Base-by-base conservation (phyloP, 2,329 filamentous ascomycete genomes). In the Lomentospora prolificans region DNA sequence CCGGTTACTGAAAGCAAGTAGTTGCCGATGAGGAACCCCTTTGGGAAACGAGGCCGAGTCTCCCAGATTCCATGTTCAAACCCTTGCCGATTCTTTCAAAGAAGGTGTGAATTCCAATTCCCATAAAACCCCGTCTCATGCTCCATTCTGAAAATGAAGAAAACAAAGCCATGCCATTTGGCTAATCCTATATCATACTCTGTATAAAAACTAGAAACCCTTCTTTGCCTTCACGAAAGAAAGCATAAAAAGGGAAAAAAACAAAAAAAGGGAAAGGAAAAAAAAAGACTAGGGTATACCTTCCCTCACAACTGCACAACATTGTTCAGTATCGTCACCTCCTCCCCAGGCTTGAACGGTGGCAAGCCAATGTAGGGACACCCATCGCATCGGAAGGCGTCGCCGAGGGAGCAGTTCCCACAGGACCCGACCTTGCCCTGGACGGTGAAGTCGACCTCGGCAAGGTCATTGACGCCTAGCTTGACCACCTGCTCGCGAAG, bases 381-480 rank as follows among this genome's bases (percentile, higher is more conserved):
- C 25, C 76, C 82, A 52, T 83, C 83, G 67, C 86, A 89, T 41
- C 86, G 77, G 73, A 90, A 90, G 3, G 94, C 92, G 70, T 97
- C 92, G 53, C 94, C 94, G 14, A 99, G 78, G 27, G 90, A 87
- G 71, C 94, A 97, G 72, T 92, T 96, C 27, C 90, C 90, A 69
- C 94, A 99, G 17, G 89, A 95, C 55, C 94, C 92, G 4, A 92
- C 89, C 75, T 96, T 97, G 63, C 94, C 94, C 70, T 95, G 81
- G n/a, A 97, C 89, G 0, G 94, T 99, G 67, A 99, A 97, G 71
- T 99, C 94, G 7, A 97, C 79, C 70, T 97, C 92, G 53, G 82
- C 84, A 51, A 99, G 74, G 67, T 99, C 94, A 64, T 89, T 84
- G 0, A 81, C 75, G 39, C 77, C 81, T 50, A 95, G 75, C 70